Percentiles rank a stretch among this genome's conserved stretches.
phyloP scores from a whole-genome alignment of 192 early-diverging fungal species.

The Mortierella hygrophila region DNA sequence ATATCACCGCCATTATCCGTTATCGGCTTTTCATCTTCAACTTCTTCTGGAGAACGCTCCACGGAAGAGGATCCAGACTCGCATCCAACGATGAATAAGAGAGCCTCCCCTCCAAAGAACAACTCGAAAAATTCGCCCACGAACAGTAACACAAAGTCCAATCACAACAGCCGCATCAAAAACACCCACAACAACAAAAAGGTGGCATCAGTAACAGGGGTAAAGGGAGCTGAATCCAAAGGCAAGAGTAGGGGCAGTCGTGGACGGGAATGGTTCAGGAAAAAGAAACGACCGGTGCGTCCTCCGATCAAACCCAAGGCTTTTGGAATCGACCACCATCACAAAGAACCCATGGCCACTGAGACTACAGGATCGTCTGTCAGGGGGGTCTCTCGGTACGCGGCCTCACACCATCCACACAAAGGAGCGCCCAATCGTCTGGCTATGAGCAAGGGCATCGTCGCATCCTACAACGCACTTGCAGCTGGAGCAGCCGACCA shows the following conservation, averaged over 20 bases:
- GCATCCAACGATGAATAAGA: background rate
- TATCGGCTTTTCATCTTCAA: too few species aligned
- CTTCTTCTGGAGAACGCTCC: background rate
- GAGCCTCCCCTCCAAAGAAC: background rate
- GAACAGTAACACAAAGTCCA: background rate
- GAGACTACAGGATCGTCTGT: too few species aligned
- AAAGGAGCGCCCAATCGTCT: conserved; percentile 6
- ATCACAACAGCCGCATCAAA: background rate
- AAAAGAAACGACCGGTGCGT: conserved; percentile 21
- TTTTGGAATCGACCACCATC: background rate
- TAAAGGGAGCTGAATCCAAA: background rate
- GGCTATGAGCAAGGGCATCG: conserved; percentile 22
- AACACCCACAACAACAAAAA: background rate
- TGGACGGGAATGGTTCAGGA: conserved; percentile 18
- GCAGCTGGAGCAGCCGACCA: conserved; percentile 5
- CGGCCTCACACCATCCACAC: background rate
- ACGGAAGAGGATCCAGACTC: background rate
- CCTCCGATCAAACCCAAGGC: conserved; percentile 26
- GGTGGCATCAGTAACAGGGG: background rate
- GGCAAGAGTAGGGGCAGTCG: background rate
- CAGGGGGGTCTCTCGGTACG: background rate
- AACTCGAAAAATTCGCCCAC: background rate
- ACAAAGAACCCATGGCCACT: background rate
- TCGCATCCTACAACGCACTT: conserved; percentile 27
- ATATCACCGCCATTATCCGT: too few species aligned